A percentile compares a stretch with the other conserved stretches of the same genome.
Evolutionary conservation across 225 moss, liverwort and hornwort genomes (phyloP).

Genomic region (Anthoceros angustus): DNA sequence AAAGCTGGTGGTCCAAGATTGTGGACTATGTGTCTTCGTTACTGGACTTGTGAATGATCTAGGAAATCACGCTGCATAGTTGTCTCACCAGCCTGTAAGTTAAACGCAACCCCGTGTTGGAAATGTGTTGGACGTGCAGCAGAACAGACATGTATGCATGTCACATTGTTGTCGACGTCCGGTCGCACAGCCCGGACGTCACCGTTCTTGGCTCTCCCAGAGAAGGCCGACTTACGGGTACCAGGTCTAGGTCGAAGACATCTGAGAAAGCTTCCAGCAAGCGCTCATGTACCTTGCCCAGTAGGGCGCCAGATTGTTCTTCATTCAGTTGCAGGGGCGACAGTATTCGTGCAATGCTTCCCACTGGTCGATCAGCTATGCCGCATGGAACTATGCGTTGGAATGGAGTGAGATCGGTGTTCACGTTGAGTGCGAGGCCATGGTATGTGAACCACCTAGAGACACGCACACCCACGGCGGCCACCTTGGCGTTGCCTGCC

Average conservation of each 20-base stretch:
- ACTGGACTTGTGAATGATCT: neutral
- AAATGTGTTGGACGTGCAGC: too few relatives aligned
- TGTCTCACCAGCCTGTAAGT: too few relatives aligned
- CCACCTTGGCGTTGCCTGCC: slow-evolving; percentile 44
- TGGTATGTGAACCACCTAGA: slow-evolving; percentile 88
- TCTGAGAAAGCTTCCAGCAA: slow-evolving; percentile 36
- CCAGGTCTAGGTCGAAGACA: slow-evolving; percentile 27
- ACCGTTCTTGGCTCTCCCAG: too few relatives aligned
- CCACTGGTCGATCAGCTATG: slow-evolving; percentile 56
- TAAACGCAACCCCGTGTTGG: too few relatives aligned
- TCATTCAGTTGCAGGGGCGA: slow-evolving; percentile 6
- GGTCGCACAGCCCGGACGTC: too few relatives aligned
- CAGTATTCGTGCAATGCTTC: slow-evolving; percentile 42
- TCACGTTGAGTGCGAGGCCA: slow-evolving; percentile 73
- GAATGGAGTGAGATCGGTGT: slow-evolving; percentile 51
- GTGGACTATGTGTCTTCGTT: neutral
- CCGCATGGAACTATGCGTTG: slow-evolving; percentile 67
- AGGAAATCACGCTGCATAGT: too few relatives aligned
- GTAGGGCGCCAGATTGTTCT: slow-evolving; percentile 10
- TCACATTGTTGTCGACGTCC: too few relatives aligned
- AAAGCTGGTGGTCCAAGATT: neutral
- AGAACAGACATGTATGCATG: too few relatives aligned
- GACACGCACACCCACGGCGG: slow-evolving; percentile 72
- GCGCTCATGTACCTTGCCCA: slow-evolving; percentile 25
- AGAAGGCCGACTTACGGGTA: slow-evolving; percentile 5